Evolutionary conservation across 768 basidiomycete genomes (phyloP).

Genomic region (Serpula lacrymans): DNA sequence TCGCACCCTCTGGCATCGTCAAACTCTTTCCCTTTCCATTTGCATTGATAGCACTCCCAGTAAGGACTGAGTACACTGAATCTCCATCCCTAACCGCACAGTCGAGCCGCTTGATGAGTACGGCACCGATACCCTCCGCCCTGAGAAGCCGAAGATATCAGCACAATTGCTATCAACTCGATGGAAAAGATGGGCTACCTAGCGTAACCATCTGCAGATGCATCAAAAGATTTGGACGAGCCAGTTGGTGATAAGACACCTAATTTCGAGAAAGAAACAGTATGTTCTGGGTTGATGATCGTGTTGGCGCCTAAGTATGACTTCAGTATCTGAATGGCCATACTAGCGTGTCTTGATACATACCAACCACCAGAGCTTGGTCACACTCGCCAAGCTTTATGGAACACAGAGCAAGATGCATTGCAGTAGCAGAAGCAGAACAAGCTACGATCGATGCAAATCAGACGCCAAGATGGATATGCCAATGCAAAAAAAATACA

Average conservation of each 20-base stretch:
- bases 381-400: slow-evolving; percentile 1
- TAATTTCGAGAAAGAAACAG: slow-evolving; percentile 21
- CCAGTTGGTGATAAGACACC: slow-evolving; percentile 25
- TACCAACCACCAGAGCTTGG: background rate
- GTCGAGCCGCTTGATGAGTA: slow-evolving; percentile 20
- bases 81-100: slow-evolving; percentile 17
- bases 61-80: slow-evolving; percentile 13
- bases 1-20: slow-evolving; percentile 16
- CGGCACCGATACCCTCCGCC: slow-evolving; percentile 11
- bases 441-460: background rate
- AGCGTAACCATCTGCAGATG: slow-evolving; percentile 30
- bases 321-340: too few species aligned
- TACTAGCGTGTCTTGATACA: too few species aligned
- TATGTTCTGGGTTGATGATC: slow-evolving; percentile 24
- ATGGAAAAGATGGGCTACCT: slow-evolving; percentile 6
- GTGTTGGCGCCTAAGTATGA: slow-evolving; percentile 24
- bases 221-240: slow-evolving; percentile 30
- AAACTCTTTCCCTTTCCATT: slow-evolving; percentile 12
- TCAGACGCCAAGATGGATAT: background rate
- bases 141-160: background rate
- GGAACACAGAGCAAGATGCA: background rate
- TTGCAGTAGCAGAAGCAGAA: background rate
- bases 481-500: background rate
- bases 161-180: background rate
- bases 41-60: slow-evolving; percentile 17